Evolutionary conservation across 495 filamentous ascomycete genomes (phyloP).

Genomic region (Xylaria grammica): DNA sequence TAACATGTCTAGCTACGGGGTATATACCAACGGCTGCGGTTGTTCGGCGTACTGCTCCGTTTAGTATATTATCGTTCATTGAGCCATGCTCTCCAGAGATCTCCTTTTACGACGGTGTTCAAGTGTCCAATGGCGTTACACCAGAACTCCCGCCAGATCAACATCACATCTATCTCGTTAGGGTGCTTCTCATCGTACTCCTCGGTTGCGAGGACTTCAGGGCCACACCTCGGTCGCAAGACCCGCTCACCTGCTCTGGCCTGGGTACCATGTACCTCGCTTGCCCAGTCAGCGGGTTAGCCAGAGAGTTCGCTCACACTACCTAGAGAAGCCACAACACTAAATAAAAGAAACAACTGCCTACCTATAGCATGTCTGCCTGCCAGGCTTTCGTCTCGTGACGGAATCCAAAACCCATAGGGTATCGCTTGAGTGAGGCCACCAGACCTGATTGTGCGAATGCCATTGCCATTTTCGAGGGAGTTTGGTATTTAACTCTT

Average conservation of each 20-base stretch:
- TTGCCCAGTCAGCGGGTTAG: conserved; percentile 5
- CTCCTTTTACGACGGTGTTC: not conserved
- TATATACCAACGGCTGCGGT: not conserved
- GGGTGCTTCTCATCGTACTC: not conserved
- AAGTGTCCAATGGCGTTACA: not conserved
- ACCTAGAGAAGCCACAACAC: not conserved
- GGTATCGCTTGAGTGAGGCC: conserved; percentile 7
- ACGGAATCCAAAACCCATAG: conserved; percentile 6
- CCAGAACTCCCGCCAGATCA: not conserved
- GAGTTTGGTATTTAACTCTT: not conserved
- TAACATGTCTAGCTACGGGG: not conserved
- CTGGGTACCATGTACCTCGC: not conserved
- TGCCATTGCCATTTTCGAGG: not conserved
- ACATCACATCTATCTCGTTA: not conserved
- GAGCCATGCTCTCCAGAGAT: not conserved
- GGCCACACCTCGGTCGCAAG: conserved; percentile 8
- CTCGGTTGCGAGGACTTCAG: conserved; percentile 3
- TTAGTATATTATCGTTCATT: not conserved
- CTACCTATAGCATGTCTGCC: conserved; percentile 1
- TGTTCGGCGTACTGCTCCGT: not conserved
- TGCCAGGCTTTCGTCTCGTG: conserved; percentile 17
- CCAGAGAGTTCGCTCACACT: conserved; percentile 5
- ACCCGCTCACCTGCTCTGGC: conserved; percentile 7
- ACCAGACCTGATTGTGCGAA: not conserved
- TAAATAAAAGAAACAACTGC: not conserved